Percentiles rank a stretch among this genome's conserved stretches.
Conservation (phyloP, 2,329 filamentous ascomycete species). For the Ceratocystis huliohia region DNA sequence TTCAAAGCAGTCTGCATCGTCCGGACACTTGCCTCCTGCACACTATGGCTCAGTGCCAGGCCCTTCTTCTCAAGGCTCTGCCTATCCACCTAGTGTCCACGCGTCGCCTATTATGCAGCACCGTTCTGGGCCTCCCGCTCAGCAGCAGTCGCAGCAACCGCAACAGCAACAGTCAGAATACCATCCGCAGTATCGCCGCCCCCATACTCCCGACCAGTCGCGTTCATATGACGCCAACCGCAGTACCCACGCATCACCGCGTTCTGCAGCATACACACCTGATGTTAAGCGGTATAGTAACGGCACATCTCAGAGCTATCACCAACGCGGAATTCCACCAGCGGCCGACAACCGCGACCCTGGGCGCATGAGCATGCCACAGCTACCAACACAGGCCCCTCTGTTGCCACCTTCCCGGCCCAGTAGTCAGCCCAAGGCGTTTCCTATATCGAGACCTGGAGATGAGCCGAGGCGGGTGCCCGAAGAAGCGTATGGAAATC, state of each 20-base stretch:
- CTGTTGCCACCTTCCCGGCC: slow-evolving; percentile 36
- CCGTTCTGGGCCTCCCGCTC: slow-evolving; percentile 5
- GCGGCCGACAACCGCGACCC: slow-evolving; percentile 34
- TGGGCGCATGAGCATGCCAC: slow-evolving; percentile 23
- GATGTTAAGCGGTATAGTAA: slow-evolving; percentile 41
- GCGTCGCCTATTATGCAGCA: slow-evolving; percentile 44
- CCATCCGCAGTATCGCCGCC: slow-evolving; percentile 45
- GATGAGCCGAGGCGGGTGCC: slow-evolving; percentile 34
- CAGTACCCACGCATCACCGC: slow-evolving; percentile 36
- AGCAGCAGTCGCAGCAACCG: background rate
- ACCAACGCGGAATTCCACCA: slow-evolving; percentile 36
- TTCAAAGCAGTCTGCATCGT: slow-evolving; percentile 30
- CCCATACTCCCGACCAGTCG: slow-evolving; percentile 60
- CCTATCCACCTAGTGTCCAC: slow-evolving; percentile 38
- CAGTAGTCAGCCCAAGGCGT: slow-evolving; percentile 41
- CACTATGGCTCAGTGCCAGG: slow-evolving; percentile 35
- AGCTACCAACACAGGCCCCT: slow-evolving; percentile 22
- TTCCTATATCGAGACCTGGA: slow-evolving; percentile 30
- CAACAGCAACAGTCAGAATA: slow-evolving; percentile 39
- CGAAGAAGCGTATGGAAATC: slow-evolving; percentile 37
- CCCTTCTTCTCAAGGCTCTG: slow-evolving; percentile 31
- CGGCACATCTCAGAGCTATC: slow-evolving; percentile 45
- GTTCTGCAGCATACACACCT: slow-evolving; percentile 39
- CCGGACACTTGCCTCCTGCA: slow-evolving; percentile 26
- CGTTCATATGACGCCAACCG: slow-evolving; percentile 41